Evolutionary conservation across 495 filamentous ascomycete genomes (phyloP).

Genomic region (Xylaria intraflava): DNA sequence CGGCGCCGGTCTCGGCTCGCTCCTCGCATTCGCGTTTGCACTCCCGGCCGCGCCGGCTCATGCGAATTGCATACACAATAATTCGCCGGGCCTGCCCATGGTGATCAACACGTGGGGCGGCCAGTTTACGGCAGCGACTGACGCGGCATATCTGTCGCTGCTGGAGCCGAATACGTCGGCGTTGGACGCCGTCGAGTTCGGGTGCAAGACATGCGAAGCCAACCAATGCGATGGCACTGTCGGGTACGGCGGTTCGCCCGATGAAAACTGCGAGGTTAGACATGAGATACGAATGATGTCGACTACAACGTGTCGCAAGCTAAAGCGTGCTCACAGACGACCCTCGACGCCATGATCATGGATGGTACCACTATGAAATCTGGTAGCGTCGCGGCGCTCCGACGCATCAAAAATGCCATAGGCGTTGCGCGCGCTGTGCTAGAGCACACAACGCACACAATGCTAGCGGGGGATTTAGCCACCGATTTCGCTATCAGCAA

Average conservation of each 20-base stretch:
- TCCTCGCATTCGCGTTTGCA: not conserved
- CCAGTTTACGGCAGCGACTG: conserved; percentile 40
- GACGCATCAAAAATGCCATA: conserved; percentile 36
- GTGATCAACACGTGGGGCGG: conserved; percentile 44
- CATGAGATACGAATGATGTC: not conserved
- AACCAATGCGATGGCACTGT: conserved; percentile 43
- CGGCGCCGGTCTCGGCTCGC: conserved; percentile 4
- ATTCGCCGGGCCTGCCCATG: conserved; percentile 34
- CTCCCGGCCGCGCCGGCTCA: not conserved
- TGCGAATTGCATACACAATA: not conserved
- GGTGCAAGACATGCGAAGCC: conserved; percentile 39
- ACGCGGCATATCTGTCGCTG: conserved; percentile 38
- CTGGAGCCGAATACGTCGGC: conserved; percentile 22
- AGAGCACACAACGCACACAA: conserved; percentile 38
- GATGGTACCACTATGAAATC: conserved; percentile 40
- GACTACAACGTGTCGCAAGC: not conserved
- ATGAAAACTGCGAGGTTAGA: conserved; percentile 38
- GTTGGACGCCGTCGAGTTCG: conserved; percentile 38
- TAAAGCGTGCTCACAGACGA: conserved; percentile 23
- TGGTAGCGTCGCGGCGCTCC: conserved; percentile 40
- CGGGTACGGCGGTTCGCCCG: conserved; percentile 42
- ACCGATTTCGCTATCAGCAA: conserved; percentile 40
- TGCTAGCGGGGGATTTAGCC: conserved; percentile 41
- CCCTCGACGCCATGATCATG: conserved; percentile 42
- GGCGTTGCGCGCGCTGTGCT: conserved; percentile 42